Conservation (phyloP, 1,139 yeast genomes). For the Candida dubliniensis region DNA sequence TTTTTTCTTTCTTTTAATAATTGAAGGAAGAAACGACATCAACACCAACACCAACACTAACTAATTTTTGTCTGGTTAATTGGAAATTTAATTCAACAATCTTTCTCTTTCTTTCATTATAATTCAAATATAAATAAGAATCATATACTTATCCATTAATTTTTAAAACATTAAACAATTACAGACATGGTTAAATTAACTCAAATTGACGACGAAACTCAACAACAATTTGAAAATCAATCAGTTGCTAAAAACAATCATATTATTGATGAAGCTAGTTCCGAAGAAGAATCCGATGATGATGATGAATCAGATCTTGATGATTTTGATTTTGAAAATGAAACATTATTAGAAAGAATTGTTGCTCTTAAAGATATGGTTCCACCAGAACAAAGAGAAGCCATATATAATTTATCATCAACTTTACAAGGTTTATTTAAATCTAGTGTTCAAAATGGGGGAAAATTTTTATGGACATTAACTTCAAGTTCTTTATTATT, state of each 20-base stretch:
- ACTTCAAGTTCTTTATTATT: constrained; percentile 82
- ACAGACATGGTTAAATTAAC: constrained; percentile 69
- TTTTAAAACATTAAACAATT: no score
- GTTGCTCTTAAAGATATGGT: constrained; percentile 89
- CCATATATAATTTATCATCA: constrained; percentile 36
- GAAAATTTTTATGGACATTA: constrained; percentile 78
- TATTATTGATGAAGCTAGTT: constrained; percentile 30
- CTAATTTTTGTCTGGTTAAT: no score
- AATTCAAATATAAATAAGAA: neutral
- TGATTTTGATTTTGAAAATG: constrained; percentile 78
- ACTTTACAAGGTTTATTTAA: constrained; percentile 39
- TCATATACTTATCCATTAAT: no score
- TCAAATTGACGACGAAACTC: constrained; percentile 57
- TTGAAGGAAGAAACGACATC: no score
- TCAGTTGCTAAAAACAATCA: constrained; percentile 11
- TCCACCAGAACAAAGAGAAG: constrained; percentile 81
- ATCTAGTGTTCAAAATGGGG: constrained; percentile 57
- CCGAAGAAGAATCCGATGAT: constrained; percentile 60
- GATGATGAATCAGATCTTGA: constrained; percentile 44
- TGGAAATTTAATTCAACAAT: neutral
- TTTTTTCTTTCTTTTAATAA: neutral
- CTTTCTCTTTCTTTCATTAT: neutral
- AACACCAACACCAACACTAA: no score
- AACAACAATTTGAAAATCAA: constrained; percentile 22
- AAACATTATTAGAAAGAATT: constrained; percentile 82